Percentiles rank a stretch among this genome's conserved stretches.
Conservation (phyloP, 139 green algal species). For the Asterochloris erici region DNA sequence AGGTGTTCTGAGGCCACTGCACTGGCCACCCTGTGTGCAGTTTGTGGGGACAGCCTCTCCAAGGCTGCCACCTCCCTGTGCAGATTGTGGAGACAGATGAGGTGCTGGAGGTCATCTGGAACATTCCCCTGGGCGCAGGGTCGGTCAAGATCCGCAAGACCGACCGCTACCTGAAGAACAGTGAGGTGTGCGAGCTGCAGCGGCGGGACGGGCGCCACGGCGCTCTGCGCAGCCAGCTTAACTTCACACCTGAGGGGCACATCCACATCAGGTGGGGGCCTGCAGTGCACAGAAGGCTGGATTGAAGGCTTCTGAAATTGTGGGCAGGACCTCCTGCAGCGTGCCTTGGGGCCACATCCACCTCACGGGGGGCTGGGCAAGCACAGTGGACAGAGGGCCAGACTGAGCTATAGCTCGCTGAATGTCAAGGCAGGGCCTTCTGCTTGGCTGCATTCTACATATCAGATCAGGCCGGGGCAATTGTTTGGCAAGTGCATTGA, state of each 20-base stretch:
- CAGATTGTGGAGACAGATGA: slow-evolving; percentile 25
- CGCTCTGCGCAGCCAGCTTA: slow-evolving; percentile 23
- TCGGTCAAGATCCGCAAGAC: slow-evolving; percentile 16
- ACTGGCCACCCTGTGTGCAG: no score
- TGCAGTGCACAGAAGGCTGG: background rate
- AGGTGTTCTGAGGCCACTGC: no score
- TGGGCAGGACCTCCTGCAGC: no score
- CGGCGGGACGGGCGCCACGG: slow-evolving; percentile 17
- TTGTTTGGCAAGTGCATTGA: no score
- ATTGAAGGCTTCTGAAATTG: no score
- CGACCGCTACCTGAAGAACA: slow-evolving; percentile 19
- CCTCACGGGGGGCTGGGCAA: no score
- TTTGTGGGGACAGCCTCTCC: background rate
- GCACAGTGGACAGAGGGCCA: no score
- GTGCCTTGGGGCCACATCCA: no score
- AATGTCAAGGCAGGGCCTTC: no score
- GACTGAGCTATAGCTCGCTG: no score
- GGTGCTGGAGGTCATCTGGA: slow-evolving; percentile 19
- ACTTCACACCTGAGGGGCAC: slow-evolving; percentile 25
- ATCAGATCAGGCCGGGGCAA: no score
- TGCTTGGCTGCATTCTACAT: no score
- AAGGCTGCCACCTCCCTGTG: background rate
- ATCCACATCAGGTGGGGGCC: slow-evolving; percentile 23
- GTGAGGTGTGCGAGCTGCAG: slow-evolving; percentile 18
- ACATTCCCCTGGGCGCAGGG: slow-evolving; percentile 22